Evolutionary conservation across 2,329 filamentous ascomycete species (phyloP).

Genomic region (Colletotrichum sp.): DNA sequence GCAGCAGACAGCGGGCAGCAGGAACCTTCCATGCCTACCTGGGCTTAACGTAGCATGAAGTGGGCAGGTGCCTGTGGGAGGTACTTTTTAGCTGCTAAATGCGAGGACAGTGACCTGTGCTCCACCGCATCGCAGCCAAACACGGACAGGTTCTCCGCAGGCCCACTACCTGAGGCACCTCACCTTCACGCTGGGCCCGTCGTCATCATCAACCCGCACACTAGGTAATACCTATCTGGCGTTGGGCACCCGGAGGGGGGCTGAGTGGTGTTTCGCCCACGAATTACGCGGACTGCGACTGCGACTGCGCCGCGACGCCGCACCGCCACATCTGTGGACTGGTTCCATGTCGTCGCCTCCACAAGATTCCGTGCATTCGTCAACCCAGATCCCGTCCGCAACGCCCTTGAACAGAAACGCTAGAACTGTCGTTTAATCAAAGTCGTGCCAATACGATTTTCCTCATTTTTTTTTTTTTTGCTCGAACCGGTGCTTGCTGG

Average conservation of each 20-base stretch:
- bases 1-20: neutral
- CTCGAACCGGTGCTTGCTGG: neutral
- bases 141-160: neutral
- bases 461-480: neutral
- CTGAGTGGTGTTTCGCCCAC: conserved; percentile 10
- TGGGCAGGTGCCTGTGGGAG: neutral
- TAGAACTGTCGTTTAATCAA: neutral
- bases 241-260: neutral
- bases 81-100: neutral
- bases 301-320: neutral
- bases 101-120: neutral
- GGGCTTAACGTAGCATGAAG: neutral
- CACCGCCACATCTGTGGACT: conserved; percentile 1
- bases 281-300: conserved; percentile 10
- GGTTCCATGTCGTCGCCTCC: neutral
- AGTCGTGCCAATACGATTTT: neutral
- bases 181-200: neutral
- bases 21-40: neutral
- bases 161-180: neutral
- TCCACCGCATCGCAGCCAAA: neutral
- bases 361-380: neutral
- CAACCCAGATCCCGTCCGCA: neutral
- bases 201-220: conserved; percentile 6
- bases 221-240: neutral
- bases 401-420: neutral